Evolutionary conservation across 305 asterid genomes (phyloP).

Genomic region (Solanum chacoense): DNA sequence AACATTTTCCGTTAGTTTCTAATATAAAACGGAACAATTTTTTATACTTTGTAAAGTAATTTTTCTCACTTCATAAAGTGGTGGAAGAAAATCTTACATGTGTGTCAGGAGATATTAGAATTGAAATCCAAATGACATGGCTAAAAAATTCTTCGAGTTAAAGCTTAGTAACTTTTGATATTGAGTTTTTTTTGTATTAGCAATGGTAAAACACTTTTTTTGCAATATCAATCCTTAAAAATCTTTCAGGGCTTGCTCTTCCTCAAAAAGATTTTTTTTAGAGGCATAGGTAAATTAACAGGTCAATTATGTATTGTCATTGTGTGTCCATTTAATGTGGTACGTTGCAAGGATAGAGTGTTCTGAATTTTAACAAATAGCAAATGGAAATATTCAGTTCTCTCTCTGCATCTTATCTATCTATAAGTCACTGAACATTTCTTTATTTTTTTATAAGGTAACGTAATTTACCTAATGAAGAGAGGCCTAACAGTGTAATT

Average conservation of each 20-base stretch:
- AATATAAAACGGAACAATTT: too few species aligned
- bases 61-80: too few species aligned
- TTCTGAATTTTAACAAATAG: not conserved
- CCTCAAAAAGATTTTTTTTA: not conserved
- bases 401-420: not conserved
- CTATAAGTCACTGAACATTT: not conserved
- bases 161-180: not conserved
- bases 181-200: not conserved
- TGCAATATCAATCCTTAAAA: not conserved
- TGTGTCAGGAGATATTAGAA: not conserved
- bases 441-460: not conserved
- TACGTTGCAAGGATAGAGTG: not conserved
- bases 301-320: not conserved
- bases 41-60: too few species aligned
- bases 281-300: not conserved
- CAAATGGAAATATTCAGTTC: not conserved
- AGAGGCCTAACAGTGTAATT: not conserved
- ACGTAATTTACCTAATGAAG: not conserved
- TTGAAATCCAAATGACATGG: not conserved
- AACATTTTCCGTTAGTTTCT: too few species aligned
- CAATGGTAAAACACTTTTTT: not conserved
- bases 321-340: not conserved
- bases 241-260: not conserved
- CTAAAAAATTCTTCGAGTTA: not conserved
- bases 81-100: too few species aligned